phyloP scores from a whole-genome alignment of 2,329 filamentous ascomycete genomes.

The Alternaria novae-zelandiae region DNA sequence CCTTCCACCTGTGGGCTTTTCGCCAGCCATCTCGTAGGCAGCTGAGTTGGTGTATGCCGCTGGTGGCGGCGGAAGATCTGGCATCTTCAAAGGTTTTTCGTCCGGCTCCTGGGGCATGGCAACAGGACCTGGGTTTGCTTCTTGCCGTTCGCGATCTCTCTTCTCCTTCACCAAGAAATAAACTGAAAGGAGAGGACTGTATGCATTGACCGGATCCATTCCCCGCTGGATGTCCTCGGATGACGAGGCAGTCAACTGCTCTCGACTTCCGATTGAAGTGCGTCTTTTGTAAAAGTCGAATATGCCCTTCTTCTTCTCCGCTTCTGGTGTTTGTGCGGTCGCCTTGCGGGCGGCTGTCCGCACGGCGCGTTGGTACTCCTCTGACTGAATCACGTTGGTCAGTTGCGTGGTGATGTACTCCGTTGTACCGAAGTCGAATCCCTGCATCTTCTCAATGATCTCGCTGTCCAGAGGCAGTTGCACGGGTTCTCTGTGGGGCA shows the following conservation, averaged over 20 bases:
- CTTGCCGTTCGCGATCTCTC: constrained; percentile 74
- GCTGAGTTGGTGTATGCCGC: constrained; percentile 87
- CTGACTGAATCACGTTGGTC: constrained; percentile 85
- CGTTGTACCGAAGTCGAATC: constrained; percentile 92
- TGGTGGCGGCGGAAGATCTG: constrained; percentile 80
- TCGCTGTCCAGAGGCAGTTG: constrained; percentile 81
- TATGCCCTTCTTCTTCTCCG: constrained; percentile 84
- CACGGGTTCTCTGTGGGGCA: constrained; percentile 84
- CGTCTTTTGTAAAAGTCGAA: constrained; percentile 98
- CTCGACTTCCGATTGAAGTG: constrained; percentile 86
- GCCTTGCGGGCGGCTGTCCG: constrained; percentile 72
- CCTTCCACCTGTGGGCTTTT: constrained; percentile 83
- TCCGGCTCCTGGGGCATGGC: constrained; percentile 63
- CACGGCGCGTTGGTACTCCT: constrained; percentile 90
- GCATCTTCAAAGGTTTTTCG: constrained; percentile 66
- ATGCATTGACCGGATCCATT: constrained; percentile 89
- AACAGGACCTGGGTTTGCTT: constrained; percentile 65
- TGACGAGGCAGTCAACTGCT: constrained; percentile 84
- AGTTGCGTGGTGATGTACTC: constrained; percentile 84
- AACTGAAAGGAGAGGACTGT: constrained; percentile 87
- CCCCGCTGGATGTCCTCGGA: constrained; percentile 83
- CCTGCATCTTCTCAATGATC: constrained; percentile 92
- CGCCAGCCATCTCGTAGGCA: constrained; percentile 86
- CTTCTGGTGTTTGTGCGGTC: constrained; percentile 60
- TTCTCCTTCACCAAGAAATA: constrained; percentile 98